These are phyloP conservation scores for Cynara cardunculus DNA, from an alignment of 129 eudicot genomes.

Conservation along the genomic window DNA sequence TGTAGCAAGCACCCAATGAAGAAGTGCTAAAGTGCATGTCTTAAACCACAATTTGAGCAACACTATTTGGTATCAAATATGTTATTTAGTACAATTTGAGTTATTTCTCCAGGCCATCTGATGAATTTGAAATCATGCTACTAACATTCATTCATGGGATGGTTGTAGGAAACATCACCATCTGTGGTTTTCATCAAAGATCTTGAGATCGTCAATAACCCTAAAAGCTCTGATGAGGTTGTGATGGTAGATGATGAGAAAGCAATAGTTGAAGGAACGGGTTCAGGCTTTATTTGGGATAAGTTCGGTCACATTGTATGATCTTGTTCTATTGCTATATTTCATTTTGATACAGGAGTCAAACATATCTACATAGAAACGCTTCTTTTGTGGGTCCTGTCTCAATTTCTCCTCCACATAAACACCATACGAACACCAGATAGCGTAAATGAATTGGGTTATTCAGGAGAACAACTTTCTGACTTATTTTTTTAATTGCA, in stretches of 20 bases:
- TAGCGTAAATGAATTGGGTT: not conserved
- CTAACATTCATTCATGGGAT: conserved; percentile 14
- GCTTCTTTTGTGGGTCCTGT: not conserved
- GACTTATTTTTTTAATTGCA: not conserved
- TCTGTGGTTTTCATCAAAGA: conserved; percentile 89
- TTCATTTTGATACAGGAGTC: not conserved
- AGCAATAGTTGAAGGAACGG: conserved; percentile 89
- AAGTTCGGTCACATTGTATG: conserved; percentile 95
- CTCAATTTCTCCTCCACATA: not conserved
- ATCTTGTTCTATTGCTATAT: conserved; percentile 6
- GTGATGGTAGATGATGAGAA: conserved; percentile 53
- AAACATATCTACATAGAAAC: not conserved
- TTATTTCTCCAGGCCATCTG: not conserved
- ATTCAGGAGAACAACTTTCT: not conserved
- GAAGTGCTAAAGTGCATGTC: not conserved
- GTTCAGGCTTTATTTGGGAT: conserved; percentile 99
- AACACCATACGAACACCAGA: not conserved
- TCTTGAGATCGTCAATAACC: conserved; percentile 48
- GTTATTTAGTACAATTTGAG: not conserved
- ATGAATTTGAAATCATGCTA: not conserved
- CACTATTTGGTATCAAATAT: not conserved
- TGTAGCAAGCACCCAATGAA: no score
- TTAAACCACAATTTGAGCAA: not conserved
- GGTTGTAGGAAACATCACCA: conserved; percentile 68
- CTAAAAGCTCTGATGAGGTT: conserved; percentile 40